Evolutionary conservation across 345 rosid species (phyloP).

Genomic region (Ceriops zippeliana): DNA sequence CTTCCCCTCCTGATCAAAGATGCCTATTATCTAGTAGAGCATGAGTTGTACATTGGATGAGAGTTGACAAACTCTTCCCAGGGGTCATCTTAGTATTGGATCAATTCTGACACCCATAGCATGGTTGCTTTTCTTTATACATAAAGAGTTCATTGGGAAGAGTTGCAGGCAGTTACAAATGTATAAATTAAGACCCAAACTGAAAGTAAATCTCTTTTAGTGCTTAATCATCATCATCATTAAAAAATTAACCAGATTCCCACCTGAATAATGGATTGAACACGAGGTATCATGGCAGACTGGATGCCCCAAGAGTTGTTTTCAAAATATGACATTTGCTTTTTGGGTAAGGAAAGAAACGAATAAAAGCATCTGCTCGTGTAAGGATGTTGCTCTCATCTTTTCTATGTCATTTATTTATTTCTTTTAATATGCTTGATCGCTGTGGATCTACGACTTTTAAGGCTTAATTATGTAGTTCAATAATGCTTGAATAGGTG

Average conservation of each 20-base stretch:
- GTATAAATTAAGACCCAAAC: slow-evolving; percentile 23
- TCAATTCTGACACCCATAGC: slow-evolving; percentile 13
- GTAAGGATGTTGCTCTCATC: slow-evolving; percentile 16
- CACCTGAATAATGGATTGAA: slow-evolving; percentile 30
- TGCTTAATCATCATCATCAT: slow-evolving; percentile 26
- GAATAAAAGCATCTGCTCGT: slow-evolving; percentile 8
- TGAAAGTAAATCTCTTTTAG: slow-evolving; percentile 33
- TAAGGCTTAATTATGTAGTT: slow-evolving; percentile 18
- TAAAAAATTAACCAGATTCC: slow-evolving; percentile 14
- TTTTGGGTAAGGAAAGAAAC: slow-evolving; percentile 8
- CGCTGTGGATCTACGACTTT: slow-evolving; percentile 26
- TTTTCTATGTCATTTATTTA: neutral
- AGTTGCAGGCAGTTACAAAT: slow-evolving; percentile 26
- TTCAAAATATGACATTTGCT: slow-evolving; percentile 25
- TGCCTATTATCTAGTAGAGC: neutral
- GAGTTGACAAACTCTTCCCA: slow-evolving; percentile 10
- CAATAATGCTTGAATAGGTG: slow-evolving; percentile 16
- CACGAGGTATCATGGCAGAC: slow-evolving; percentile 30
- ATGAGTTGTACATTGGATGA: slow-evolving; percentile 26
- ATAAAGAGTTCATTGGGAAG: slow-evolving; percentile 28
- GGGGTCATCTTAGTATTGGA: slow-evolving; percentile 18
- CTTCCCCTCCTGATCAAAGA: too few relatives aligned
- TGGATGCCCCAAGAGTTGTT: slow-evolving; percentile 22
- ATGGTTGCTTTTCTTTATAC: slow-evolving; percentile 8
- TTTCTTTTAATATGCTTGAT: slow-evolving; percentile 13